A percentile compares a stretch with the other conserved stretches of the same genome.
Conservation (phyloP, 768 basidiomycete species). For the Tremella mesenterica region DNA sequence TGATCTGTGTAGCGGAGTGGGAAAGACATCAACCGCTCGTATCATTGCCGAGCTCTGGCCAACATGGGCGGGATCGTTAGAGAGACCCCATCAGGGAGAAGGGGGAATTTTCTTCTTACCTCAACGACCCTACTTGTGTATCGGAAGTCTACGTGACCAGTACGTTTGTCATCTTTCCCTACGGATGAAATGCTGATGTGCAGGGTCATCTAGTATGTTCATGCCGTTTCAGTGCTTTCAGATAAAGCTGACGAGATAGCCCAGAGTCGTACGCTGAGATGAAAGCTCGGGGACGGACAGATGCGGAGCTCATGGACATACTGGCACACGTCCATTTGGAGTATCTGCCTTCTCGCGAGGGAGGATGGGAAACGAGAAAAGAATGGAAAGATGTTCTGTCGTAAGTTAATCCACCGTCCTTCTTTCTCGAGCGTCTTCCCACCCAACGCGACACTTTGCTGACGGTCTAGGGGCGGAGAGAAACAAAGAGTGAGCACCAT, state of each 20-base stretch:
- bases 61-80: conserved; percentile 45
- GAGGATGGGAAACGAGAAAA: conserved; percentile 79
- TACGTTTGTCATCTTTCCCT: conserved; percentile 36
- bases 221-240: neutral
- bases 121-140: conserved; percentile 85
- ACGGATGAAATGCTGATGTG: conserved; percentile 3
- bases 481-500: conserved; percentile 63
- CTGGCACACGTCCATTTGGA: conserved; percentile 71
- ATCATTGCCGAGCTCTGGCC: conserved; percentile 87
- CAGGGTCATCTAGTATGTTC: conserved; percentile 61
- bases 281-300: conserved; percentile 54
- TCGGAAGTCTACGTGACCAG: conserved; percentile 81
- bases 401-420: too few species aligned
- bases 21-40: conserved; percentile 80
- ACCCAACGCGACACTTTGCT: neutral
- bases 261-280: conserved; percentile 76
- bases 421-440: too few species aligned
- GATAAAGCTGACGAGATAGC: conserved; percentile 20
- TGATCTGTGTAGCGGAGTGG: conserved; percentile 60
- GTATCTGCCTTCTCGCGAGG: conserved; percentile 78
- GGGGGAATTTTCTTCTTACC: conserved; percentile 60
- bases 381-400: conserved; percentile 88
- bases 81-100: conserved; percentile 56
- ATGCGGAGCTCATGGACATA: conserved; percentile 64
- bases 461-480: conserved; percentile 68